A percentile compares a stretch with the other conserved stretches of the same genome.
phyloP scores from a whole-genome alignment of 495 filamentous ascomycete genomes.

The Lasiosphaeris hirsuta region DNA sequence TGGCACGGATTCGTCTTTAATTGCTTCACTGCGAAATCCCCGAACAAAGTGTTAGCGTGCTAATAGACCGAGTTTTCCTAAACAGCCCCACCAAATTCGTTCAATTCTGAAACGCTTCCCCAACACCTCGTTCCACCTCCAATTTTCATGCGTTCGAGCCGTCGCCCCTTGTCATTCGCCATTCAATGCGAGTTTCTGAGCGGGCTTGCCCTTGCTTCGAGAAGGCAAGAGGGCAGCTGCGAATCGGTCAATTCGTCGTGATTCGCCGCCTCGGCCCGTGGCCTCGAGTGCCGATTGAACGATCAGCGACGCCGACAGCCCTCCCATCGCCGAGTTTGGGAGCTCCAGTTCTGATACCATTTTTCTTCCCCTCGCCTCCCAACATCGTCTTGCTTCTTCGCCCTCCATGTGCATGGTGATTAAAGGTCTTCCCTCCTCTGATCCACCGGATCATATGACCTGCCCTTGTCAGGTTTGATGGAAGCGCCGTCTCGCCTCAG shows the following conservation, averaged over 20 bases:
- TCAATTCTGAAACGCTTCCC: not conserved
- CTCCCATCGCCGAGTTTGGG: too few species aligned
- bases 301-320: too few species aligned
- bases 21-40: not conserved
- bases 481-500: not conserved
- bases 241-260: too few species aligned
- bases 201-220: not conserved
- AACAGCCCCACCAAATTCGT: not conserved
- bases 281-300: too few species aligned
- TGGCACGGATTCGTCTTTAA: not conserved
- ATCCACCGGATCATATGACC: not conserved
- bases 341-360: too few species aligned
- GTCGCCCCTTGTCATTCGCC: too few species aligned
- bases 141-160: not conserved
- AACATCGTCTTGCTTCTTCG: not conserved
- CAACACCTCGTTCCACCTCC: not conserved
- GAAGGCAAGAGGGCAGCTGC: too few species aligned
- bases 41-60: not conserved
- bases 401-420: too few species aligned
- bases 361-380: not conserved
- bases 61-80: not conserved
- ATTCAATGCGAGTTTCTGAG: too few species aligned
- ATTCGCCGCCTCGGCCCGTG: too few species aligned
- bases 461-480: not conserved
- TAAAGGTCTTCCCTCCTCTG: not conserved